These are phyloP conservation scores for Pyrus hybrid DNA, from an alignment of 331 rosid species.

Conservation along the genomic window DNA sequence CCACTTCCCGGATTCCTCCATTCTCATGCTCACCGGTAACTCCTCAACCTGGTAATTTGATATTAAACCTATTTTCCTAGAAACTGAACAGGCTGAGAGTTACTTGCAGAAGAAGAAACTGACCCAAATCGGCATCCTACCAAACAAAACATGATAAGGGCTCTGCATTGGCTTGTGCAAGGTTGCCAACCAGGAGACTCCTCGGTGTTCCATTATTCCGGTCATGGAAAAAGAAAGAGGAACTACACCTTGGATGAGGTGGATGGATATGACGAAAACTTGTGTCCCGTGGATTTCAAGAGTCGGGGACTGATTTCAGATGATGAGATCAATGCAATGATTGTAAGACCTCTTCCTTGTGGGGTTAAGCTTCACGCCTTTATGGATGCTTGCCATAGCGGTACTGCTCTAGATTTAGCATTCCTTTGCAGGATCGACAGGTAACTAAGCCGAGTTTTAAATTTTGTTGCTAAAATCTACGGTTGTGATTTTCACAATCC, in stretches of 20 bases:
- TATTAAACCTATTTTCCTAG: background rate
- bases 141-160: constrained; percentile 32
- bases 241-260: constrained; percentile 32
- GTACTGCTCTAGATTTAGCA: constrained; percentile 36
- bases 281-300: constrained; percentile 35
- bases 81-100: background rate
- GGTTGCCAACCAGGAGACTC: constrained; percentile 38
- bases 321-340: constrained; percentile 33
- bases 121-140: constrained; percentile 24
- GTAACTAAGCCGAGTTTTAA: background rate
- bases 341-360: constrained; percentile 34
- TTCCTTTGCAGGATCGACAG: constrained; percentile 34
- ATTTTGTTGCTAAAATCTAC: background rate
- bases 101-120: constrained; percentile 32
- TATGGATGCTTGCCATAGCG: constrained; percentile 43
- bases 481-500: background rate
- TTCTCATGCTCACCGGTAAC: constrained; percentile 44
- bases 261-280: constrained; percentile 37
- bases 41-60: background rate
- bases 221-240: constrained; percentile 34
- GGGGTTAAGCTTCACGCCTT: constrained; percentile 43
- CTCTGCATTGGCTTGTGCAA: constrained; percentile 33
- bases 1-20: constrained; percentile 29
- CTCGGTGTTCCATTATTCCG: constrained; percentile 35
- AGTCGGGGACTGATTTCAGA: constrained; percentile 33